Conservation (phyloP, 2,329 filamentous ascomycete genomes). For the Pseudogymnoascus sp. region DNA sequence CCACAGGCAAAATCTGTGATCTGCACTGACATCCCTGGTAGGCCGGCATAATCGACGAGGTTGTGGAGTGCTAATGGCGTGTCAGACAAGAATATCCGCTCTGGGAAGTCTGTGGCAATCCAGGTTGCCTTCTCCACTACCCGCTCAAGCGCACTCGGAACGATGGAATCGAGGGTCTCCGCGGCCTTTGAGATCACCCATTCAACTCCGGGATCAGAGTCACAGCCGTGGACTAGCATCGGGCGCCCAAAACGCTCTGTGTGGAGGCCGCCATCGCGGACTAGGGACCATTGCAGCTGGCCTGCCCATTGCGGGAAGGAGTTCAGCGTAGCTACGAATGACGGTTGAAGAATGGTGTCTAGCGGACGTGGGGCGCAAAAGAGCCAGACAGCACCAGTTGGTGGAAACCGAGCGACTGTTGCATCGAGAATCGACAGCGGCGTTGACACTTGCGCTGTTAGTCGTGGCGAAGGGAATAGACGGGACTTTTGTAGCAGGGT, state of each 20-base stretch:
- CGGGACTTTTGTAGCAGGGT: background rate
- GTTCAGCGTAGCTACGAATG: conserved; percentile 32
- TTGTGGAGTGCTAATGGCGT: conserved; percentile 31
- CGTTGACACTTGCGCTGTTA: conserved; percentile 1
- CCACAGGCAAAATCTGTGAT: conserved; percentile 36
- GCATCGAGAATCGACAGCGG: conserved; percentile 38
- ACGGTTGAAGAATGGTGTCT: conserved; percentile 17
- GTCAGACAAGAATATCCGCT: conserved; percentile 29
- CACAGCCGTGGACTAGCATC: conserved; percentile 31
- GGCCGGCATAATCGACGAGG: conserved; percentile 25
- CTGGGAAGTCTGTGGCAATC: conserved; percentile 31
- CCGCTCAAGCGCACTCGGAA: conserved; percentile 24
- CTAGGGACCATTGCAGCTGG: conserved; percentile 22
- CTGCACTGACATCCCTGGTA: conserved; percentile 32
- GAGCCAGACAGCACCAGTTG: conserved; percentile 39
- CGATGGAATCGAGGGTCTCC: conserved; percentile 25
- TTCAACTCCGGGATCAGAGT: conserved; percentile 36
- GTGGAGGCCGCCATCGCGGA: conserved; percentile 34
- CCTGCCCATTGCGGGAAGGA: background rate
- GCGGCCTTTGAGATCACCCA: conserved; percentile 30
- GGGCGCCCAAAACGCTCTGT: conserved; percentile 31
- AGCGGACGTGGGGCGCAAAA: conserved; percentile 21
- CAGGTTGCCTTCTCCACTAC: conserved; percentile 24
- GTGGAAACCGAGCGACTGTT: conserved; percentile 34
- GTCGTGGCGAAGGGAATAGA: background rate